Evolutionary conservation across 2,329 filamentous ascomycete genomes (phyloP), one percentile per base, ranked within the genome.

Genomic region (Anisogramma anomala): DNA sequence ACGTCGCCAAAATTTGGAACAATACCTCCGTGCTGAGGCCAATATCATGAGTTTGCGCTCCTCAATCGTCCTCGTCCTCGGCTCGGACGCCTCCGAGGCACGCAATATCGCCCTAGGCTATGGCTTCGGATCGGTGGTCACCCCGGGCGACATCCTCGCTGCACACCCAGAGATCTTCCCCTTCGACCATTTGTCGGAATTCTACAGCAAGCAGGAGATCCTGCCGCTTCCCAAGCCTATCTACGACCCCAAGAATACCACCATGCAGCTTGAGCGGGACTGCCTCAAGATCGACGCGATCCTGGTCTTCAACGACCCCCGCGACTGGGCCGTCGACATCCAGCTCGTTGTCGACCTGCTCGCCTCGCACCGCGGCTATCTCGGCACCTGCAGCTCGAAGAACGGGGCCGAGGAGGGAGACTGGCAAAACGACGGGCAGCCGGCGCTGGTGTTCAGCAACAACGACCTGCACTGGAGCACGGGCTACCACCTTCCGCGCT

Each of bases 231-330:
- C 79, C 0, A 54, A 51, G 7, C 67, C 51, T 20, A 10, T 40
- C 15, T 50, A 45, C 39, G 39, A 41, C 33, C 47, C 49, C 33
- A 46, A 36, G 33, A 39, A 46, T 42, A 22, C 43, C 37, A 37
- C 30, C 30, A 14, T 46, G 54, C 37, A 15, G 39, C 39, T 49
- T 56, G 22, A 23, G n/a, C 58, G 41, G 0, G 55, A 64, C 8
- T 61, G 68, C 8, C 69, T 89, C 35, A 87, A 85, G 52, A 82
- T 98, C 51, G 86, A 94, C 55, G 87, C 88, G 20, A 77, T 96
- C 20, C 82, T 96, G 54, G 82, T 95, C 6, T 95, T 89, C 71
- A 94, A 94, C 58, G 91, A 96, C 60, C 88, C 91, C 3, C 77
- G 91, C 42, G 91, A 98, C 65, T 98, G 91, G 91, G 87, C 84